Conservation (phyloP, 306 rosid genomes). For the Echinosophora koreensis region DNA sequence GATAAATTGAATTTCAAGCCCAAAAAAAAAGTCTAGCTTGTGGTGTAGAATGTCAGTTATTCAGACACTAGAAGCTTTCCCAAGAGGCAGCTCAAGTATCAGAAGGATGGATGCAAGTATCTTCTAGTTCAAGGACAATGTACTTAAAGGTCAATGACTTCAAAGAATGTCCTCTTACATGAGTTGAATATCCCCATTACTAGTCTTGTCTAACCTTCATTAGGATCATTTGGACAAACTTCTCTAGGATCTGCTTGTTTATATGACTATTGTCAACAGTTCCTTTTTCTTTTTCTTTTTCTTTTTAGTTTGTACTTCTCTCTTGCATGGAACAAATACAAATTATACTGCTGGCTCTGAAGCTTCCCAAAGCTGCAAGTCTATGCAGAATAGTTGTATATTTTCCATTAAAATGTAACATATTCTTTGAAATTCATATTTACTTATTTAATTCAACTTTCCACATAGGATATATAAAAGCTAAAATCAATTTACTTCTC, state of each 20-base stretch:
- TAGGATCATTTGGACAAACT: conserved; percentile 48
- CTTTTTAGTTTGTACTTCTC: conserved; percentile 47
- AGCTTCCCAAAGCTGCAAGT: conserved; percentile 38
- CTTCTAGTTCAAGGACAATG: conserved; percentile 1
- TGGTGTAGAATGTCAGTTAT: conserved; percentile 34
- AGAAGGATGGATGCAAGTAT: conserved; percentile 29
- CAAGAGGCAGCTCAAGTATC: conserved; percentile 31
- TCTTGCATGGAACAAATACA: conserved; percentile 26
- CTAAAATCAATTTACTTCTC: background rate
- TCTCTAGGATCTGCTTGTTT: conserved; percentile 46
- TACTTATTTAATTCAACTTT: background rate
- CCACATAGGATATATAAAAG: background rate
- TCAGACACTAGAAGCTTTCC: conserved; percentile 24
- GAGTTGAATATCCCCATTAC: conserved; percentile 30
- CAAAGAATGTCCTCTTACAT: conserved; percentile 40
- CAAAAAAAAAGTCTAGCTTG: conserved; percentile 20
- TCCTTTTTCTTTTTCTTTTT: conserved; percentile 42
- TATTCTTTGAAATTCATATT: background rate
- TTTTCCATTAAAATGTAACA: conserved; percentile 18
- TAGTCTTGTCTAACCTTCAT: conserved; percentile 38
- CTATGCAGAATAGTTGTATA: background rate
- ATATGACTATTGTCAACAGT: conserved; percentile 42
- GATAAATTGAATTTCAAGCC: conserved; percentile 28
- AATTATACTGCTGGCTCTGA: conserved; percentile 20
- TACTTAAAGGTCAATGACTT: conserved; percentile 27